These are phyloP conservation scores for Mycena maculata DNA, from an alignment of 768 basidiomycete genomes.

Conservation along the genomic window DNA sequence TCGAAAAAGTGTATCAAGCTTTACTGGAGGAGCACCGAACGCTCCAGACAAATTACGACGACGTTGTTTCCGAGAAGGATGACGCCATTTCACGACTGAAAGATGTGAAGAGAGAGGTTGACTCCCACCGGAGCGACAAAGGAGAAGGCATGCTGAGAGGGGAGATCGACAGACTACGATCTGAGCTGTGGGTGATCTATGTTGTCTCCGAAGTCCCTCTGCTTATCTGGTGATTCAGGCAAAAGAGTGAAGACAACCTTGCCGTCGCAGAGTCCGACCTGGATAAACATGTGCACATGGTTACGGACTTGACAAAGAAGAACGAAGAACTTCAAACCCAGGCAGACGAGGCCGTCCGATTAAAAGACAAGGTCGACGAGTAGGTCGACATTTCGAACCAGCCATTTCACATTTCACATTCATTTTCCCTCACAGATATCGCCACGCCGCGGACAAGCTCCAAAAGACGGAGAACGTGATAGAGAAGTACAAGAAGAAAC, in stretches of 20 bases:
- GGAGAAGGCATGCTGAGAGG: constrained; percentile 80
- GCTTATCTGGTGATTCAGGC: constrained; percentile 62
- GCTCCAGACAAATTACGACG: constrained; percentile 83
- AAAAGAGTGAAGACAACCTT: constrained; percentile 94
- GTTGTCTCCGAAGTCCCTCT: constrained; percentile 7
- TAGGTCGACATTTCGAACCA: constrained; percentile 51
- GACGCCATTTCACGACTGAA: constrained; percentile 75
- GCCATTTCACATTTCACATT: neutral
- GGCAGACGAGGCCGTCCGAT: constrained; percentile 80
- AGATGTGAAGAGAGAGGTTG: constrained; percentile 68
- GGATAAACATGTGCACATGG: constrained; percentile 77
- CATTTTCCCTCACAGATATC: constrained; percentile 66
- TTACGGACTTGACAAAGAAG: constrained; percentile 80
- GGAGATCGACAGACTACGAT: constrained; percentile 84
- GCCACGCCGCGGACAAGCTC: constrained; percentile 90
- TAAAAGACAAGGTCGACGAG: constrained; percentile 98
- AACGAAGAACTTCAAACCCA: constrained; percentile 83
- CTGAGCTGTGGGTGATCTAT: constrained; percentile 78
- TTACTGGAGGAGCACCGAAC: constrained; percentile 81
- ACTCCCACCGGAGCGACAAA: constrained; percentile 73
- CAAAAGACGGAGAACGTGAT: constrained; percentile 97
- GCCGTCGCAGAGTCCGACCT: constrained; percentile 84
- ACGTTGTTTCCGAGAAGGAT: constrained; percentile 80
- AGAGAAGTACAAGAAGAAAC: constrained; percentile 99
- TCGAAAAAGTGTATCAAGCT: constrained; percentile 83